Evolutionary conservation across 805 yeast genomes (phyloP), one percentile per base, ranked within the genome.

Genomic region (Blastobotrys attinorum): DNA sequence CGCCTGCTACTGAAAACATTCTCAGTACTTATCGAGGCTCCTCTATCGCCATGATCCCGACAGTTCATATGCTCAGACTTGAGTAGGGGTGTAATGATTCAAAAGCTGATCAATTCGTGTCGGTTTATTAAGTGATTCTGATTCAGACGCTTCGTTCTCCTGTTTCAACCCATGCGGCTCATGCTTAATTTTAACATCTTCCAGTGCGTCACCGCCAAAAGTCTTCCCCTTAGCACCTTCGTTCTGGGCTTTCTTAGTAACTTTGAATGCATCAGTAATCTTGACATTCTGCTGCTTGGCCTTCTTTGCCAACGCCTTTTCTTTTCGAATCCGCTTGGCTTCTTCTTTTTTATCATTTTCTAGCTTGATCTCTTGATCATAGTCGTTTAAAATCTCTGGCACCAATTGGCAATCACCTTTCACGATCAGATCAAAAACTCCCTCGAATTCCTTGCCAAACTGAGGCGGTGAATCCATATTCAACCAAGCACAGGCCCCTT

Each of bases 341-440:
- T 43, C 15, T 47, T 53, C 49, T 41, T 52, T 17, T 52, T 54
- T 33, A 47, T 54, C 44, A 46, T 40, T 32, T 47, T 55, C 21
- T 50, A 47, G 45, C 53, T 49, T 38, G 54, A 45, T 41, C 51
- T 62, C 44, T 46, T 47, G 35, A 44, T 44, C 36, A 31, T 42
- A 59, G 33, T 53, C 60, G 6, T 59, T 55, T 15, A 63, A 48
- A 21, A 67, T 36, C 15, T 48, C 63, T 3, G 80, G 74, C 8
- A 80, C 52, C 29, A 65, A 55, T 55, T 81, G 87, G 55, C 87
- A 80, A 56, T 81, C 84, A 5, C 85, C 87, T 11, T 73, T 67
- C 10, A 80, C 73, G 5, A 77, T 65, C 39, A 80, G 57, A 54
- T 81, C 87, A 47, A 80, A 67, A 45, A 68, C 57, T 22, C 74